Percentiles rank a stretch among this genome's conserved stretches.
phyloP scores from a whole-genome alignment of 345 rosid genomes.

The Lepidium aucheri region DNA sequence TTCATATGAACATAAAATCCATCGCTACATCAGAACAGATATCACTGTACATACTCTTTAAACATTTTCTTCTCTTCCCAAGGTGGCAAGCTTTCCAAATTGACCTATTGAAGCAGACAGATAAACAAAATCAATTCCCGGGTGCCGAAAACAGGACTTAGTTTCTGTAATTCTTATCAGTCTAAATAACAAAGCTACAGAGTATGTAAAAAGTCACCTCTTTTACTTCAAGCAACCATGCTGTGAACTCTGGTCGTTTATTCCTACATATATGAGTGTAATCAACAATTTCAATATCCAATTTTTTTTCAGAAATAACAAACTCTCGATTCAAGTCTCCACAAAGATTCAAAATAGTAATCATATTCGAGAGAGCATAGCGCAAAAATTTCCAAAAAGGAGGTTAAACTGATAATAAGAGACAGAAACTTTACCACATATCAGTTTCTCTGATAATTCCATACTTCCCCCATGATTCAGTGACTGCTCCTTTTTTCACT shows the following conservation, averaged over 20 bases:
- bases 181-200: neutral
- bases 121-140: neutral
- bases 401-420: neutral
- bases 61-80: conserved; percentile 99
- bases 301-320: neutral
- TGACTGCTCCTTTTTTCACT: conserved; percentile 77
- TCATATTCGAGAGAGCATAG: neutral
- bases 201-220: conserved; percentile 37
- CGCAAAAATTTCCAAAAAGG: neutral
- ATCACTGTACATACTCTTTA: conserved; percentile 48
- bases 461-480: conserved; percentile 91
- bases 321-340: neutral
- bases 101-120: conserved; percentile 38
- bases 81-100: conserved; percentile 80
- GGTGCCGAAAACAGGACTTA: neutral
- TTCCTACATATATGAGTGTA: conserved; percentile 42
- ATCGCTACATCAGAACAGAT: neutral
- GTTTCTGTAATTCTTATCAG: neutral
- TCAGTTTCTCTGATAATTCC: conserved; percentile 91
- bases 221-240: conserved; percentile 91
- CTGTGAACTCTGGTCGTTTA: conserved; percentile 96
- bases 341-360: neutral
- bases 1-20: neutral
- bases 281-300: neutral
- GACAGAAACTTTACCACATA: conserved; percentile 59